Evolutionary conservation across 2,329 filamentous ascomycete species (phyloP).

Genomic region (Clarireedia hainanense): DNA sequence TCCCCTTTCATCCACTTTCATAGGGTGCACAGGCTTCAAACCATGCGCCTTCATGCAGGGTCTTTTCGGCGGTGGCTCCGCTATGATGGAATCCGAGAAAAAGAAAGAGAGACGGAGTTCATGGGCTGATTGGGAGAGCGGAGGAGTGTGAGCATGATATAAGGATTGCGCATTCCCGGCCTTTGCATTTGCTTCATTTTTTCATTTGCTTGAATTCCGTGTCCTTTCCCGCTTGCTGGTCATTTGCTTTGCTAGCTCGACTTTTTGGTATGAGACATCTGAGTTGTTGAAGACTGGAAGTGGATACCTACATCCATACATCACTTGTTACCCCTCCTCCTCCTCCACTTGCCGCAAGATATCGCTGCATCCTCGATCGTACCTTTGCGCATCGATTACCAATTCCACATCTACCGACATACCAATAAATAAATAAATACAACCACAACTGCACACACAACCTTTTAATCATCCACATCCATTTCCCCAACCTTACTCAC

Average conservation of each 20-base stretch:
- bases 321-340: neutral
- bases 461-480: neutral
- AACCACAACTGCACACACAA: neutral
- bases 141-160: no score
- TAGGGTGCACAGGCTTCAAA: neutral
- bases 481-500: neutral
- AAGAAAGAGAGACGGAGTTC: no score
- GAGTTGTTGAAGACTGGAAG: no score
- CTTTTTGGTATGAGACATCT: neutral
- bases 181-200: no score
- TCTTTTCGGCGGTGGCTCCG: slow-evolving; percentile 4
- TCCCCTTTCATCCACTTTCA: no score
- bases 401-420: neutral
- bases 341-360: neutral
- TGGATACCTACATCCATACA: neutral
- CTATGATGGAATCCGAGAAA: neutral
- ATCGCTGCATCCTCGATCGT: neutral
- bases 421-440: neutral
- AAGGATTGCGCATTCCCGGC: no score
- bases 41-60: slow-evolving; percentile 1
- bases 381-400: neutral
- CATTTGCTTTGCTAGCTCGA: neutral
- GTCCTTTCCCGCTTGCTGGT: no score
- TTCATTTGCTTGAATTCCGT: no score
- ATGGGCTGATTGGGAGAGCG: no score